Percentiles rank a stretch among this genome's conserved stretches.
Evolutionary conservation across 805 yeast species (phyloP).

Genomic region (Wickerhamomyces strasburgensis): DNA sequence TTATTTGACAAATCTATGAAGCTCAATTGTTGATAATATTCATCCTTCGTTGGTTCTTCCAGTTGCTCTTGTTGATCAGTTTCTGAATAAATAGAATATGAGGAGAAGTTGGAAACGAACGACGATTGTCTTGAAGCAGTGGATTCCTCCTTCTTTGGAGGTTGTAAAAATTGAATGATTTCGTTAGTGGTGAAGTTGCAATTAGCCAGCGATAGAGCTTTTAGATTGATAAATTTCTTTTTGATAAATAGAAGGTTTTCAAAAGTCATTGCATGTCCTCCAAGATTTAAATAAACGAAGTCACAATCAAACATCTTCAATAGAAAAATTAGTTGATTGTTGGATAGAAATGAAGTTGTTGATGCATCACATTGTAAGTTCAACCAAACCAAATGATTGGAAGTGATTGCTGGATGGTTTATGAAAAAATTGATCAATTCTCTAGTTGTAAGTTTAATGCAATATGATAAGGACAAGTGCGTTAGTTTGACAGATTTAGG

Average conservation of each 20-base stretch:
- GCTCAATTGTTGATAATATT: constrained; percentile 33
- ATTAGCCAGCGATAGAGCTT: constrained; percentile 32
- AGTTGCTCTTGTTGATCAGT: constrained; percentile 10
- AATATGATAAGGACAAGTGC: constrained; percentile 64
- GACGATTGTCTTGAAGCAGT: background rate
- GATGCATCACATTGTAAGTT: constrained; percentile 60
- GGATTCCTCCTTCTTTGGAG: constrained; percentile 20
- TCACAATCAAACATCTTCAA: constrained; percentile 36
- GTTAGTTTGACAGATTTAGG: constrained; percentile 59
- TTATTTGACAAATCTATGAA: constrained; percentile 67
- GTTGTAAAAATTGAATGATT: constrained; percentile 28
- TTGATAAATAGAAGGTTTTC: constrained; percentile 35
- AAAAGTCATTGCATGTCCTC: constrained; percentile 53
- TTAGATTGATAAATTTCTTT: constrained; percentile 33
- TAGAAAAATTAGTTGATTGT: constrained; percentile 44
- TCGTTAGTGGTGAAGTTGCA: constrained; percentile 30
- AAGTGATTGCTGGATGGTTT: constrained; percentile 58
- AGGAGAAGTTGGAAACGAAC: background rate
- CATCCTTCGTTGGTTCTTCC: constrained; percentile 9
- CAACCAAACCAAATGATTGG: constrained; percentile 56
- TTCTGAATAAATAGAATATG: constrained; percentile 1
- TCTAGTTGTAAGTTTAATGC: constrained; percentile 65
- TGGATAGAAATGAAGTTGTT: constrained; percentile 54
- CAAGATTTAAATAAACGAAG: constrained; percentile 49
- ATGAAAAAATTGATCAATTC: constrained; percentile 66